Conservation (phyloP, 495 filamentous ascomycete genomes). For the Trichoderma gamsii region DNA sequence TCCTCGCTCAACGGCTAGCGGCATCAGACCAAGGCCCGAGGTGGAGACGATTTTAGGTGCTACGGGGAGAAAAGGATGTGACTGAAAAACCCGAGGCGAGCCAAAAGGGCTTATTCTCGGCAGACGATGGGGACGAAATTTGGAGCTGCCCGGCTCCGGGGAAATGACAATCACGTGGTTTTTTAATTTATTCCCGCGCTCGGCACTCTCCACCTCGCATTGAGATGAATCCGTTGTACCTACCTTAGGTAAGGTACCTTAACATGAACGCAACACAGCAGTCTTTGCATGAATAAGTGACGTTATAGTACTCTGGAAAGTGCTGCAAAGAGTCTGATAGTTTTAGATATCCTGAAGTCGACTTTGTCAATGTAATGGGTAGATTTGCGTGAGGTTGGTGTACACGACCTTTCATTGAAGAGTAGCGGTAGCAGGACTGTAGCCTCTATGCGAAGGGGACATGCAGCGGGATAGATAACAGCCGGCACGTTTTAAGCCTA, state of each 20-base stretch:
- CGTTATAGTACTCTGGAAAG: no score
- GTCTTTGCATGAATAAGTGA: no score
- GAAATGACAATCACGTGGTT: background rate
- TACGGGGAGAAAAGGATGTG: background rate
- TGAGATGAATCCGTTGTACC: background rate
- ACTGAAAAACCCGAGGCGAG: background rate
- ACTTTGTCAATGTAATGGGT: no score
- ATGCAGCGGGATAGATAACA: background rate
- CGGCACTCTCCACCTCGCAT: background rate
- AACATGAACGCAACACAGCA: no score
- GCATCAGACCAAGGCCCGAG: background rate
- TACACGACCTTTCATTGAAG: no score
- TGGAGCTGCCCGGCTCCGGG: background rate
- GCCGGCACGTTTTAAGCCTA: background rate
- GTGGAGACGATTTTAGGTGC: background rate
- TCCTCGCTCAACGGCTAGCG: conserved; percentile 1
- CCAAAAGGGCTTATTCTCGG: background rate
- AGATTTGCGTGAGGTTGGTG: no score
- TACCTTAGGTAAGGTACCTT: no score
- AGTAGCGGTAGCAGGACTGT: background rate
- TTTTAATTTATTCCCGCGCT: background rate
- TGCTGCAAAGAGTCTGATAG: no score
- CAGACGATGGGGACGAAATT: background rate
- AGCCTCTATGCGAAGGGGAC: background rate
- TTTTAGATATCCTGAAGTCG: no score